These are phyloP conservation scores for Trichoderma lentiforme DNA, from an alignment of 2,329 filamentous ascomycete genomes.

Conservation along the genomic window DNA sequence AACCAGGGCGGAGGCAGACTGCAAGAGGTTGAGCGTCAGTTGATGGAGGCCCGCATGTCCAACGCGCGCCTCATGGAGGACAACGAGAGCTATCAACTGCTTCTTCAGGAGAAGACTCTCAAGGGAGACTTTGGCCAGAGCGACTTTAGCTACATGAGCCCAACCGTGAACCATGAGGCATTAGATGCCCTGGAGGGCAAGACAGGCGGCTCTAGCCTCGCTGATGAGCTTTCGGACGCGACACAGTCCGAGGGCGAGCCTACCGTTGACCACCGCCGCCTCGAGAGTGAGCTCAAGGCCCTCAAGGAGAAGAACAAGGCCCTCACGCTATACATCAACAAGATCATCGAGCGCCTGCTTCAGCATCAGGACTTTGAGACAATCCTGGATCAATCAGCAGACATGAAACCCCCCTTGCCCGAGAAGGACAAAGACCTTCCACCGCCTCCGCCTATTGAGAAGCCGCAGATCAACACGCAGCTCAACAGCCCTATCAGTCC, in stretches of 20 bases:
- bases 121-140: constrained; percentile 87
- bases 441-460: constrained; percentile 52
- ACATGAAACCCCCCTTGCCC: constrained; percentile 36
- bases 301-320: constrained; percentile 96
- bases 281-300: constrained; percentile 75
- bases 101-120: constrained; percentile 90
- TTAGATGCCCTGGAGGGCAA: constrained; percentile 62
- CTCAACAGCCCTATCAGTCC: constrained; percentile 29
- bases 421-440: constrained; percentile 83
- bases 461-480: constrained; percentile 35
- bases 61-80: constrained; percentile 97
- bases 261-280: constrained; percentile 54
- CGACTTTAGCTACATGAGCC: constrained; percentile 69
- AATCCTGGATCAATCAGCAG: constrained; percentile 78
- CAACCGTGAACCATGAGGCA: constrained; percentile 60
- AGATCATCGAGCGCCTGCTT: constrained; percentile 92
- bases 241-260: constrained; percentile 51
- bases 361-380: constrained; percentile 94
- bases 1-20: constrained; percentile 85
- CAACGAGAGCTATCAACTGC: constrained; percentile 95
- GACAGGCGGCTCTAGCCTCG: constrained; percentile 58
- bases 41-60: constrained; percentile 90
- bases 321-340: constrained; percentile 95
- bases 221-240: constrained; percentile 70
- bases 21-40: constrained; percentile 83